These are phyloP conservation scores for Naganishia albida DNA, from an alignment of 1,284 basidiomycete genomes.

Conservation along the genomic window DNA sequence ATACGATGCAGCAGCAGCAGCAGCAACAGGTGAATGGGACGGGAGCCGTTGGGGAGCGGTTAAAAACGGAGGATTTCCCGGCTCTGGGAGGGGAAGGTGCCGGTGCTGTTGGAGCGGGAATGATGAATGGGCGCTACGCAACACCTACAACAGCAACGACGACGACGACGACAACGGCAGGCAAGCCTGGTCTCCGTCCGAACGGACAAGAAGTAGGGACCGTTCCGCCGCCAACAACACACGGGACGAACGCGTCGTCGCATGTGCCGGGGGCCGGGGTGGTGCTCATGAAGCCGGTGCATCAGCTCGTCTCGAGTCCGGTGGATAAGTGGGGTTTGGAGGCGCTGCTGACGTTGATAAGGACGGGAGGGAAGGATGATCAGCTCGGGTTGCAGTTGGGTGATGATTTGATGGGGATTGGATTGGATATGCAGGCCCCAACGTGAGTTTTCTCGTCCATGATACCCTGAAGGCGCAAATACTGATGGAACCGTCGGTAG, in stretches of 20 bases:
- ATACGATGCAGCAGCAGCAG: conserved; percentile 3
- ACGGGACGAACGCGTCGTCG: conserved; percentile 46
- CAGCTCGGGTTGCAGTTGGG: conserved; percentile 82
- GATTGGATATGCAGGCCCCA: conserved; percentile 80
- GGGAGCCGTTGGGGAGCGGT: conserved; percentile 1
- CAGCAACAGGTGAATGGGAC: neutral
- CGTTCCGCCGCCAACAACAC: conserved; percentile 40
- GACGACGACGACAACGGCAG: conserved; percentile 36
- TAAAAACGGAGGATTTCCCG: conserved; percentile 27
- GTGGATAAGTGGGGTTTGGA: conserved; percentile 94
- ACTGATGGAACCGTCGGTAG: conserved; percentile 54
- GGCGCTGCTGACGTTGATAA: conserved; percentile 87
- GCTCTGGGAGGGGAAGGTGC: conserved; percentile 7
- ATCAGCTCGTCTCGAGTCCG: conserved; percentile 89
- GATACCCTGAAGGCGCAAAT: conserved; percentile 33
- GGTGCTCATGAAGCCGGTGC: conserved; percentile 69
- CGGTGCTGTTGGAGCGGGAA: neutral
- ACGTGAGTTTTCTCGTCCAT: conserved; percentile 62
- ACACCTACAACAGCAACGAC: conserved; percentile 34
- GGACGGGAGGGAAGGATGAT: conserved; percentile 69
- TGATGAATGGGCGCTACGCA: conserved; percentile 11
- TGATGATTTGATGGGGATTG: conserved; percentile 88
- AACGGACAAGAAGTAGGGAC: neutral
- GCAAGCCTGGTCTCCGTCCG: conserved; percentile 3
- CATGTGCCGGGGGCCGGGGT: conserved; percentile 46